Evolutionary conservation across 148 eudicot species (phyloP).

Genomic region (Talinum fruticosum): DNA sequence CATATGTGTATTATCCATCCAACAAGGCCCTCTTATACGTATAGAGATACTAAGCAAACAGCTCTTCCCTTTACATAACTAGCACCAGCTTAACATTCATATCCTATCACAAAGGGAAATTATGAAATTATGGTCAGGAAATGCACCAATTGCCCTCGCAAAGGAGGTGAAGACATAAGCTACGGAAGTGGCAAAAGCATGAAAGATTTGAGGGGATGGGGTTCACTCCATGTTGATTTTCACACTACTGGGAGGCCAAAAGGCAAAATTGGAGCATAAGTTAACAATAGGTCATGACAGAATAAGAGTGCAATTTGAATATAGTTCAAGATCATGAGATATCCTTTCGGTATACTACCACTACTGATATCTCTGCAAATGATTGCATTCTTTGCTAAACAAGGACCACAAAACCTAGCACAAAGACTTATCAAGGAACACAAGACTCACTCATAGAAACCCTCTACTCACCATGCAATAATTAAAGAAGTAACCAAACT

Average conservation of each 20-base stretch:
- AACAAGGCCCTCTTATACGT: background rate
- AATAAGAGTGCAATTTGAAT: background rate
- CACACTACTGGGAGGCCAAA: background rate
- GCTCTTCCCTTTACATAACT: too few relatives aligned
- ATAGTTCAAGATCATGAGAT: background rate
- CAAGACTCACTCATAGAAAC: background rate
- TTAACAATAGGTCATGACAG: background rate
- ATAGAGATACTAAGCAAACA: too few relatives aligned
- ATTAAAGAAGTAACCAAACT: background rate
- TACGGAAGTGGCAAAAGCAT: too few relatives aligned
- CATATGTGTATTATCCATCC: background rate
- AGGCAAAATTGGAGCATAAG: background rate
- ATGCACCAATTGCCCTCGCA: too few relatives aligned
- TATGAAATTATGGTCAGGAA: too few relatives aligned
- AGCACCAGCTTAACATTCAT: too few relatives aligned
- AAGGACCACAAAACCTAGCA: background rate
- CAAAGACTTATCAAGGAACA: background rate
- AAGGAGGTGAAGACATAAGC: too few relatives aligned
- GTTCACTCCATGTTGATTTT: background rate
- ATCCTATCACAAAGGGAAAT: too few relatives aligned
- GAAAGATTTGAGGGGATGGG: too few relatives aligned
- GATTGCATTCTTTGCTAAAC: background rate
- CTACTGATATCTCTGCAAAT: background rate
- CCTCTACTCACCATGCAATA: background rate
- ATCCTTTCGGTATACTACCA: background rate